A percentile compares a stretch with the other conserved stretches of the same genome.
These are phyloP conservation scores for Elsinoe necatrix DNA, from an alignment of 2,329 filamentous ascomycete species.

Conservation along the genomic window DNA sequence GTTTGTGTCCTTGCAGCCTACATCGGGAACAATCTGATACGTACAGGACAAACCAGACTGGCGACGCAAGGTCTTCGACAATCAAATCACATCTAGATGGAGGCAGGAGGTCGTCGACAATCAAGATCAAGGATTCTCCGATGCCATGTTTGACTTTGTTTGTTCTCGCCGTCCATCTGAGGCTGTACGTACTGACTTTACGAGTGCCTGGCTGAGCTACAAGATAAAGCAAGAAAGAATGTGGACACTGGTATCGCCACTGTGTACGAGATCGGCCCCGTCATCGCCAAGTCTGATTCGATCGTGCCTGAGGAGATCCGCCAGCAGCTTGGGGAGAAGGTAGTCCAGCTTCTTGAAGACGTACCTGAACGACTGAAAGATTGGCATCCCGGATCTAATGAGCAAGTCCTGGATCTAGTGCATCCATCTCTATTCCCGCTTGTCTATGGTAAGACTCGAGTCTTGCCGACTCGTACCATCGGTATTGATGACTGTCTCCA, in stretches of 20 bases:
- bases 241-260: constrained; percentile 35
- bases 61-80: constrained; percentile 25
- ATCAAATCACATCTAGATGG: constrained; percentile 24
- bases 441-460: constrained; percentile 43
- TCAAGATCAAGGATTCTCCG: constrained; percentile 16
- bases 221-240: constrained; percentile 43
- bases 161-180: not conserved
- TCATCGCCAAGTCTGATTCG: constrained; percentile 48
- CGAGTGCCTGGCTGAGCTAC: constrained; percentile 38
- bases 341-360: constrained; percentile 41
- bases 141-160: constrained; percentile 25
- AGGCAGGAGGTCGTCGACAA: constrained; percentile 19
- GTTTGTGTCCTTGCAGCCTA: not conserved
- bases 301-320: constrained; percentile 34
- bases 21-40: not conserved
- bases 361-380: constrained; percentile 45
- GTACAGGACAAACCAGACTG: constrained; percentile 27
- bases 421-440: constrained; percentile 58
- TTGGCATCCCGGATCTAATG: constrained; percentile 53
- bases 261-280: constrained; percentile 38
- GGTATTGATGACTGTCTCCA: constrained; percentile 26
- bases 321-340: constrained; percentile 37
- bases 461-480: constrained; percentile 30
- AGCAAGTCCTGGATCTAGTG: constrained; percentile 53
- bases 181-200: not conserved